Percentiles rank a stretch among this genome's conserved stretches.
phyloP scores from a whole-genome alignment of 495 filamentous ascomycete genomes.

The Aspergillus sparsus region DNA sequence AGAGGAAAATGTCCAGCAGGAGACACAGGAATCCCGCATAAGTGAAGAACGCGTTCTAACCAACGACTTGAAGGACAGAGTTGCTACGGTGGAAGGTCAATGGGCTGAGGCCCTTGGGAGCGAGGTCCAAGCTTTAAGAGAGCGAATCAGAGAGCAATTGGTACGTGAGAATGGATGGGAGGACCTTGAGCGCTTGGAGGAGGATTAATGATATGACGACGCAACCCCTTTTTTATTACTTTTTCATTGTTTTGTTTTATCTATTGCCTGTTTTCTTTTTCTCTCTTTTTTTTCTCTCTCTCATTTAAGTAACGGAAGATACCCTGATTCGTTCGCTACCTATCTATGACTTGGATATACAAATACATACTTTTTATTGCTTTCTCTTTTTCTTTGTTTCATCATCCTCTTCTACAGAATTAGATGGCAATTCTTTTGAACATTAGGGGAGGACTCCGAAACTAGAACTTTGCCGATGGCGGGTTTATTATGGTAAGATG shows the following conservation, averaged over 20 bases:
- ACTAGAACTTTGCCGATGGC: no score
- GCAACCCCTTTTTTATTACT: neutral
- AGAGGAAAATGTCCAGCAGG: conserved; percentile 48
- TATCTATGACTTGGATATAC: neutral
- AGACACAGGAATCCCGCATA: conserved; percentile 60
- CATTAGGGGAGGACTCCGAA: no score
- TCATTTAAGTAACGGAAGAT: conserved; percentile 18
- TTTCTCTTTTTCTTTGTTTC: neutral
- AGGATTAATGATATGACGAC: conserved; percentile 27
- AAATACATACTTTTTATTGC: neutral
- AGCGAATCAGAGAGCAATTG: conserved; percentile 64
- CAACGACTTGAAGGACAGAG: conserved; percentile 88
- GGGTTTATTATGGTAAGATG: no score
- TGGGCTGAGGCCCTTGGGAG: conserved; percentile 72
- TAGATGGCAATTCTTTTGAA: neutral
- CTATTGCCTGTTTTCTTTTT: conserved; percentile 19
- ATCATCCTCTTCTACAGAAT: conserved; percentile 1
- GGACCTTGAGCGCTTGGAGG: conserved; percentile 54
- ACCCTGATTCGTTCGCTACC: conserved; percentile 30
- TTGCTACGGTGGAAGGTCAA: conserved; percentile 83
- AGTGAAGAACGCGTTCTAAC: conserved; percentile 71
- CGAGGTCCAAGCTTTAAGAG: conserved; percentile 54
- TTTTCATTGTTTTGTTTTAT: conserved; percentile 10
- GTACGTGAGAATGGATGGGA: conserved; percentile 73
- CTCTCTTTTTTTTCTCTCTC: conserved; percentile 6